Evolutionary conservation across 768 basidiomycete species (phyloP), one percentile per base, ranked within the genome.

Genomic region (Hirschioporus abietinus): DNA sequence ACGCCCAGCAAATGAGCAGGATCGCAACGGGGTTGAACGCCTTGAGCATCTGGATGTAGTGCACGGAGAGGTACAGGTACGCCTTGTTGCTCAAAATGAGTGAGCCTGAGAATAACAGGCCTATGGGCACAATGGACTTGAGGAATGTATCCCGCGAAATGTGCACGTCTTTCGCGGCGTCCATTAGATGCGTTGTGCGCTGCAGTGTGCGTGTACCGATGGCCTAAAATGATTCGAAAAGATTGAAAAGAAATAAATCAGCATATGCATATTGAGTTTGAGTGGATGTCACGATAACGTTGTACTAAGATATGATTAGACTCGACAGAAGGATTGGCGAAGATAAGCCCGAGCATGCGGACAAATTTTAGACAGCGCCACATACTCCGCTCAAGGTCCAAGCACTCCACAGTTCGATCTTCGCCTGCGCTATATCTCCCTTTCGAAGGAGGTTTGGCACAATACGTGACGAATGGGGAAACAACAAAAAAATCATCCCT

Each of bases 1-100:
- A 91, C 1, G 86, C 78, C 88, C 96, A 97, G 0, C 95, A 96
- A 76, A 99, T 96, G 67, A 96, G 85, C 61, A 98, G 85, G 71
- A 96, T 94, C 0, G 93, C 91, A 24, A 95, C 93, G 1, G 93
- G 91, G 0, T 82, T 89, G 79, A 97, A 98, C 1, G 96, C 96
- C 92, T 95, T 95, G 75, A 96, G 88, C 93, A 98, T 94, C 77
- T 99, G 96, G 71, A 99, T 98, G 78, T 96, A 99, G 0, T 93
- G 87, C 12, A 96, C 93, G 70, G 88, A 90, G 70, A 99, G 86
- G 72, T 93, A 89, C 24, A 97, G 88, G 77, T 96, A 96, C 1
- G 95, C 95, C 1, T 91, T 92, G 78, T 99, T 99, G 79, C 88
- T 91, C 67, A 96, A 82, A 72, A 98, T 88, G 65, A 99, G 86